Percentiles rank a stretch among this genome's conserved stretches.
Evolutionary conservation across 139 green algal genomes (phyloP).

Genomic region (Ettlia oleoabundans): DNA sequence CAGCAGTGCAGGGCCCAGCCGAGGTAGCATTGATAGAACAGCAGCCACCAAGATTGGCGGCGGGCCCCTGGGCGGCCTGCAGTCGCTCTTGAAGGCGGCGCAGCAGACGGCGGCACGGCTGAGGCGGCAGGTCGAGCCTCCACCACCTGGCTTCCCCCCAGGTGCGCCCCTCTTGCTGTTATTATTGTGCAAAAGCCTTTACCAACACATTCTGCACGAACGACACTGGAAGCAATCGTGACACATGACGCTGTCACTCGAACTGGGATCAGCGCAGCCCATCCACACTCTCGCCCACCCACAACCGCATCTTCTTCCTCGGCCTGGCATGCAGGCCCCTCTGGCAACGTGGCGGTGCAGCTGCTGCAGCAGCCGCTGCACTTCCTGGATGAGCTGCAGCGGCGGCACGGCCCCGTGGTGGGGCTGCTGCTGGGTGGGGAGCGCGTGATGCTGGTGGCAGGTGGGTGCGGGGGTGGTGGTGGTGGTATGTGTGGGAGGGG

Average conservation of each 20-base stretch:
- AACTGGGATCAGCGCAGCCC: too few relatives aligned
- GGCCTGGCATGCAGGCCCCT: too few relatives aligned
- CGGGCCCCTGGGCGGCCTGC: background rate
- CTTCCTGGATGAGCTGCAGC: constrained; percentile 56
- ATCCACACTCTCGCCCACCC: too few relatives aligned
- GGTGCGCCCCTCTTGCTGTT: too few relatives aligned
- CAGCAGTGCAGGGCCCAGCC: too few relatives aligned
- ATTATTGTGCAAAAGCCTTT: too few relatives aligned
- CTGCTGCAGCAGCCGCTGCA: constrained; percentile 72
- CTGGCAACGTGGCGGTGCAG: constrained; percentile 67
- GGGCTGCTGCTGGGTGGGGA: constrained; percentile 83
- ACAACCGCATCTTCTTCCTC: too few relatives aligned
- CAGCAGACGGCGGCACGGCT: background rate
- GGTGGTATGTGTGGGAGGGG: background rate
- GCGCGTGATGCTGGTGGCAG: constrained; percentile 75
- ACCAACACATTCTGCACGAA: too few relatives aligned
- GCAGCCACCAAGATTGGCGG: background rate
- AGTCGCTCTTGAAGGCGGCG: background rate
- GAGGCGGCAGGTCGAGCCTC: background rate
- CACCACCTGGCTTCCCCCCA: constrained; percentile 6
- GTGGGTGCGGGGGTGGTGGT: too few relatives aligned
- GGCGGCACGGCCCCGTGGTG: constrained; percentile 62
- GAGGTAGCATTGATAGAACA: background rate
- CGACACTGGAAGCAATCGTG: too few relatives aligned
- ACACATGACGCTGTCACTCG: too few relatives aligned